Evolutionary conservation across 2,329 filamentous ascomycete genomes (phyloP), one percentile per base, ranked within the genome.

Genomic region (Botrytis aclada): DNA sequence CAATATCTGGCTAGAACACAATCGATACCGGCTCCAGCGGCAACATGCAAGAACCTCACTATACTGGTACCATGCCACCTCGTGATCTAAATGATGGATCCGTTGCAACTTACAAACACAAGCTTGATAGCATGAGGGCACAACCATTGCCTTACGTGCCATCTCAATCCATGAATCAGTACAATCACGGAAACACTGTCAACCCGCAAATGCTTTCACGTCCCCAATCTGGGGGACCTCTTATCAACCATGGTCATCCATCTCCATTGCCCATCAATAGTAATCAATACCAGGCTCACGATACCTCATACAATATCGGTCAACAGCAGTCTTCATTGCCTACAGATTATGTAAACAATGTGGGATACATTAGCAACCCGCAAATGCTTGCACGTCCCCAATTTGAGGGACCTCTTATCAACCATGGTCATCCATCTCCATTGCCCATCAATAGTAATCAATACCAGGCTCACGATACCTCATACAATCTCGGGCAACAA

Each of bases 61-160:
- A n/a, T 14, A 14, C 25, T n/a, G 47, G 47, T 25, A n/a, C 25
- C 9, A 0, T 14, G 4, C 22, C 0, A n/a, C 45, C 10, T 0
- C 4, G 25, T 25, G 9, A 4, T 5, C 22, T 25, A 25, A 47
- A 25, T 12, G 9, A 47, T 25, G 4, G 4, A 25, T 4, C 2
- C 6, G 4, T 6, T n/a, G 0, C 1, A 14, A 10, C 47, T 12
- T 14, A 14, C 47, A 25, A 5, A 1, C 0, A 14, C 25, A n/a
- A 1, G 4, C 45, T 6, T 3, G 4, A 4, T 25, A 14, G 22
- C 25, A 12, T 5, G 4, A n/a, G 47, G 6, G 4, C 10, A 51
- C 22, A n/a, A n/a, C 0, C 25, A 14, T 3, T 1, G 0, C 16
- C 12, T n/a, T 1, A 2, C 10, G 12, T 12, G 25, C 0, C 47